These are phyloP conservation scores for Bryum argenteum DNA, from an alignment of 225 moss, liverwort and hornwort species.

Conservation along the genomic window DNA sequence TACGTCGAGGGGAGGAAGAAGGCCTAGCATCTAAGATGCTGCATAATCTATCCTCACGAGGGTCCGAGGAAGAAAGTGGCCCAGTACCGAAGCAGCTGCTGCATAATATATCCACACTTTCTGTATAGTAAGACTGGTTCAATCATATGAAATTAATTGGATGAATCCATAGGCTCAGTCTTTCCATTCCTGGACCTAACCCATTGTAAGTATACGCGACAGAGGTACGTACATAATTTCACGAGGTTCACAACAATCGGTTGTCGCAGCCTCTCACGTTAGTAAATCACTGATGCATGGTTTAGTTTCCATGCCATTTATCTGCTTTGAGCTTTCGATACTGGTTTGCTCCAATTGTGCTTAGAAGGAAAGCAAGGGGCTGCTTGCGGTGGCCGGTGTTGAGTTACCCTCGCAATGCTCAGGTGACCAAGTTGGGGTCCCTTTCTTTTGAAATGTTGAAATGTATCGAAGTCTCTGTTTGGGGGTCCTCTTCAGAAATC, in stretches of 20 bases:
- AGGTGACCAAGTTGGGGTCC: too few species aligned
- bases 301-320: background rate
- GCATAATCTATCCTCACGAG: conserved; percentile 19
- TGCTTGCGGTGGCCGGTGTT: too few species aligned
- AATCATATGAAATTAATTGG: conserved; percentile 1
- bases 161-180: conserved; percentile 10
- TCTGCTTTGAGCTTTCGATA: background rate
- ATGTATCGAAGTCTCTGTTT: too few species aligned
- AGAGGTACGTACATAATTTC: conserved; percentile 35
- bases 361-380: background rate
- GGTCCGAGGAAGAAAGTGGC: conserved; percentile 33
- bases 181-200: conserved; percentile 2
- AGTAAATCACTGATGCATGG: background rate
- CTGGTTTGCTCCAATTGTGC: background rate
- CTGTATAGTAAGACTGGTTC: conserved; percentile 33
- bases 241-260: conserved; percentile 21
- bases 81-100: conserved; percentile 29
- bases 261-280: conserved; percentile 1
- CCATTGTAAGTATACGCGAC: conserved; percentile 33
- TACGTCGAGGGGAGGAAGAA: conserved; percentile 52
- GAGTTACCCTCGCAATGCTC: too few species aligned
- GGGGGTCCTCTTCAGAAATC: too few species aligned
- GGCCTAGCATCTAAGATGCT: background rate
- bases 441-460: too few species aligned
- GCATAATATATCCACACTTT: conserved; percentile 30